Percentiles rank a stretch among this genome's conserved stretches.
Evolutionary conservation across 169 alveolate genomes (phyloP).

Genomic region (Cryptosporidium tyzzeri): DNA sequence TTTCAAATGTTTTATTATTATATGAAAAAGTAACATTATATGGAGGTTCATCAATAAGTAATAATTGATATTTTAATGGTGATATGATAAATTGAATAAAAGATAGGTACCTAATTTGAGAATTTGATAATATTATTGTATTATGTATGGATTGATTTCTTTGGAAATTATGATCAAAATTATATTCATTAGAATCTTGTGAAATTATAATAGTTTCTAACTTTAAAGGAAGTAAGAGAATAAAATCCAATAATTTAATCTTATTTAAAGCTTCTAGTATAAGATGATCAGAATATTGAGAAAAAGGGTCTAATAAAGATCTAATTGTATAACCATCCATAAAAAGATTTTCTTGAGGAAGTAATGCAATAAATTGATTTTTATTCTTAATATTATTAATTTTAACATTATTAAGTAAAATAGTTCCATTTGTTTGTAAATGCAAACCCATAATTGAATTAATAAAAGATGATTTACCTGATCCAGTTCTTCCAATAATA

Average conservation of each 20-base stretch:
- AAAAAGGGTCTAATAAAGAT: constrained; percentile 47
- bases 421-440: constrained; percentile 7
- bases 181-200: not conserved
- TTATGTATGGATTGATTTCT: not conserved
- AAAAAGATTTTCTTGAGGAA: constrained; percentile 39
- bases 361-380: constrained; percentile 36
- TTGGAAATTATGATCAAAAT: not conserved
- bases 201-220: constrained; percentile 9
- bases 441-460: constrained; percentile 84
- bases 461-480: constrained; percentile 89
- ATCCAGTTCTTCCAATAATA: constrained; percentile 92
- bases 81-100: constrained; percentile 81
- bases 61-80: constrained; percentile 79
- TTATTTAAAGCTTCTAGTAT: constrained; percentile 5
- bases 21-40: constrained; percentile 7
- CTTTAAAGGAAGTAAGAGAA: not conserved
- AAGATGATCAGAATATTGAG: constrained; percentile 8
- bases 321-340: constrained; percentile 43
- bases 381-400: not conserved
- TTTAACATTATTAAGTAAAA: not conserved
- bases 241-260: not conserved
- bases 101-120: constrained; percentile 81
- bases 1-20: not conserved
- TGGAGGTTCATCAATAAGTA: constrained; percentile 88
- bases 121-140: constrained; percentile 68